Evolutionary conservation across 257 asterid species (phyloP), one percentile per base, ranked within the genome.

Genomic region (Ligustrum vulgare): DNA sequence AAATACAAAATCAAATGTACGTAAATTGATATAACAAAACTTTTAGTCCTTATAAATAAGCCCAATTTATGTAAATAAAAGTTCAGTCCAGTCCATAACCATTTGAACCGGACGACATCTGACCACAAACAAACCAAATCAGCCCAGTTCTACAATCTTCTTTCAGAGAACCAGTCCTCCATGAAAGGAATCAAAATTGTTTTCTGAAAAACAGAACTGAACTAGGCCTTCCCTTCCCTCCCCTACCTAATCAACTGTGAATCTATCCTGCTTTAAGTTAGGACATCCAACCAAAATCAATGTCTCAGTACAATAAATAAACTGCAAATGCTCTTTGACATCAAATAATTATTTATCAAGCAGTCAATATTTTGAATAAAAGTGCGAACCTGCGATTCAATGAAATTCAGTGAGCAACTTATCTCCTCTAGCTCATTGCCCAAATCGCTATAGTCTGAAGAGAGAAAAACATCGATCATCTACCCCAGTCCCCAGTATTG

Each of bases 391-490:
- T 87, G 92, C 45, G 88, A 81, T 80, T 87, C 94, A 45, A 81
- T 78, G 73, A 82, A 84, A 23, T 85, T 89, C 86, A 89, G 78
- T 9, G 86, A 80, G 80, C 89, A 83, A 65, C 84, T 78, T 75
- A 94, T 64, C 63, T 84, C 91, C 82, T 90, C 94, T 78, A 89
- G 78, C 81, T 87, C 90, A 78, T 82, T 34, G 70, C 85, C 97
- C 85, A 90, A 73, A 72, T 78, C 77, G 70, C 72, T 79, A 71
- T 83, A 82, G 77, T 91, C 97, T 92, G 89, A 75, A 82, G 60
- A 39, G 22, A 9, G 56, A 65, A 65, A 74, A 68, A 35, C 41
- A 68, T 35, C 33, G 28, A 25, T 10, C 2, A 31, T 18, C 23
- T 23, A 36, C n/a, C 15, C 16, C 33, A 41, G 39, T 22, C n/a